Conservation (phyloP, 2,329 filamentous ascomycete species). For the Akanthomyces dipterigenus region DNA sequence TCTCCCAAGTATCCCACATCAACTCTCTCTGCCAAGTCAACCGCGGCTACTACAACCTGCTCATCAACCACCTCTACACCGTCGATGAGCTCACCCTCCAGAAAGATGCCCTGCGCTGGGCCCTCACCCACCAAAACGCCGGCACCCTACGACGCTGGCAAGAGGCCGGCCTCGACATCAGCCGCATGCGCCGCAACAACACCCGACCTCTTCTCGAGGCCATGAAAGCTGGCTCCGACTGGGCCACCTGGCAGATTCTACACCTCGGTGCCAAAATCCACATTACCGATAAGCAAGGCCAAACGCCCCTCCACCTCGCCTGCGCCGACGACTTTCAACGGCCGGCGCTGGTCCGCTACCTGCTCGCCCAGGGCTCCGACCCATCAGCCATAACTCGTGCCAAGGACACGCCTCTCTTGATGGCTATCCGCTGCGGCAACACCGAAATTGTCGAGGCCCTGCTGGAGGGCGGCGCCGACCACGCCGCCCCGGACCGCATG, state of each 20-base stretch:
- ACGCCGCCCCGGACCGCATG: background rate
- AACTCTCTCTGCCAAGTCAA: constrained; percentile 8
- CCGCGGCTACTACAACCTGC: constrained; percentile 8
- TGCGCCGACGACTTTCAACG: constrained; percentile 4
- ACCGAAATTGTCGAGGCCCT: constrained; percentile 4
- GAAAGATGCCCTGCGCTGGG: constrained; percentile 10
- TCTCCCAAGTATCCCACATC: constrained; percentile 6
- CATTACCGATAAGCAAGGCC: constrained; percentile 1
- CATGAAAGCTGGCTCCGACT: constrained; percentile 8
- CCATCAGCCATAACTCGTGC: background rate
- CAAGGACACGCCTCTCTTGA: constrained; percentile 1
- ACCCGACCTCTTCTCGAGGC: constrained; percentile 4
- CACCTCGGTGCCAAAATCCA: constrained; percentile 6
- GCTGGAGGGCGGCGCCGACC: constrained; percentile 3
- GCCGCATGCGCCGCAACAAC: constrained; percentile 7
- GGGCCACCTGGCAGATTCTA: constrained; percentile 9
- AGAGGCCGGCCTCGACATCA: constrained; percentile 6
- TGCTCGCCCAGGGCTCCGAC: constrained; percentile 5
- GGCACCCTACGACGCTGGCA: constrained; percentile 7
- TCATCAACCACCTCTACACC: constrained; percentile 10
- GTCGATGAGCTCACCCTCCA: constrained; percentile 9
- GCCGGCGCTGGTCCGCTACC: constrained; percentile 4
- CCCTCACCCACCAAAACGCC: constrained; percentile 5
- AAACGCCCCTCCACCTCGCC: constrained; percentile 6
- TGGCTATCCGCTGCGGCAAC: constrained; percentile 5